A percentile compares a stretch with the other conserved stretches of the same genome.
phyloP scores from a whole-genome alignment of 257 asterid genomes.

The Solanum acaule region DNA sequence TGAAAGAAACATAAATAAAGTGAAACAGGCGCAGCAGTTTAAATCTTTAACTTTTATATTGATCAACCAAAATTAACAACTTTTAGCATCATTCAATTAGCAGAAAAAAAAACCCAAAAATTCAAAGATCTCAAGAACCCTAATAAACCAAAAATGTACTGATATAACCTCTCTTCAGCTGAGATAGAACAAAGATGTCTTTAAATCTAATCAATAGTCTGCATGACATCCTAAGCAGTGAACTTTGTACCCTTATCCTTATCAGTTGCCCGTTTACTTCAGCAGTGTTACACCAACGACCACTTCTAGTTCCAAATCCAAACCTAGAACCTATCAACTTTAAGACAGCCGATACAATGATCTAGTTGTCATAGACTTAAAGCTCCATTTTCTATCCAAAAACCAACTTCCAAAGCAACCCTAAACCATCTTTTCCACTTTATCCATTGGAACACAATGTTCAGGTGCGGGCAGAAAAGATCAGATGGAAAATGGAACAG shows the following conservation, averaged over 20 bases:
- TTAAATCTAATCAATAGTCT: slow-evolving; percentile 33
- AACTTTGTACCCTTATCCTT: slow-evolving; percentile 12
- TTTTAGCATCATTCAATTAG: not conserved
- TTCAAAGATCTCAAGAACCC: not conserved
- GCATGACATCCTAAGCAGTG: slow-evolving; percentile 60
- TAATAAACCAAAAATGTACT: not conserved
- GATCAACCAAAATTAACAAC: not conserved
- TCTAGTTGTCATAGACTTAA: not conserved
- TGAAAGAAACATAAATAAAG: not conserved
- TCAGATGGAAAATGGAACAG: not conserved
- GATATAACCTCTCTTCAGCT: not conserved
- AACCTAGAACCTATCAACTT: not conserved
- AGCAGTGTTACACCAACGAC: not conserved
- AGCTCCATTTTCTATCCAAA: not conserved
- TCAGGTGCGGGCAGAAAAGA: not conserved
- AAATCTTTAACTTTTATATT: not conserved
- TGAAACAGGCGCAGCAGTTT: not conserved
- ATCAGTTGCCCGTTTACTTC: not conserved
- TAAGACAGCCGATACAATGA: not conserved
- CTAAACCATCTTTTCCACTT: not conserved
- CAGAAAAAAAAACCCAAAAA: not conserved
- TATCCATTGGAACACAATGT: not conserved
- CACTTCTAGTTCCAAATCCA: not conserved
- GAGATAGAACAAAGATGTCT: not conserved
- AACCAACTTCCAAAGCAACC: not conserved